Evolutionary conservation across 176 grass and related monocot genomes (phyloP), one percentile per base, ranked within the genome.

Genomic region (Pontederia paniculata): DNA sequence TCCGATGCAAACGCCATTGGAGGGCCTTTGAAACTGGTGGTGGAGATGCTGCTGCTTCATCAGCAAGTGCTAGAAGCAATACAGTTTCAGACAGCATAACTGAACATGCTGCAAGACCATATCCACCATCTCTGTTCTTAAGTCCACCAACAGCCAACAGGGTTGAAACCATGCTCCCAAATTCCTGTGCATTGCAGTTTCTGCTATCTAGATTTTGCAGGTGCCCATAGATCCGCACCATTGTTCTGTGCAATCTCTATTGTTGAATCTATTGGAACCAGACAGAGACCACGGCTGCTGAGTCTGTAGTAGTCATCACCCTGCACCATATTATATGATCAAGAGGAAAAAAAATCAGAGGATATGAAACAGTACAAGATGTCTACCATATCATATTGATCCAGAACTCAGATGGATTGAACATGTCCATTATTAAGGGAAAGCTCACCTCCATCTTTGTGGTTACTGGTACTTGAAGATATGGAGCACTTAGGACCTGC

Each of bases 201-300:
- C 50, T 82, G 63, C 54, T 78, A 48, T 37, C 5, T 37, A 37
- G 77, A 85, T 61, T 88, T 73, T 37, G 72, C 81, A 68, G 94
- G 94, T 62, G 94, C 94, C 94, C 94, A 99, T 42, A 99, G 81
- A 86, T 99, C 94, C 46, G 94, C 94, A 7, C 94, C 94, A 16
- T 99, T 99, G 78, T 87, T 93, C 77, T 73, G 88, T 10, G 94
- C 89, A 57, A 93, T 68, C 57, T 68, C 63, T 63, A 84, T 58
- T 17, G 83, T 84, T 23, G 71, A 67, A 9, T 76, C 73, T 46
- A 85, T 58, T 45, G 94, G 94, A 78, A 93, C 73, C 15, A 99
- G 86, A 72, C 87, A 99, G 17, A 99, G 94, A 6, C 94, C 94
- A 17, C 87, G 80, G 69, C 69, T 93, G 66, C 70, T 72, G 16